Percentiles rank a stretch among this genome's conserved stretches.
Conservation (phyloP, 2,329 filamentous ascomycete species). For the Alternaria alternata region DNA sequence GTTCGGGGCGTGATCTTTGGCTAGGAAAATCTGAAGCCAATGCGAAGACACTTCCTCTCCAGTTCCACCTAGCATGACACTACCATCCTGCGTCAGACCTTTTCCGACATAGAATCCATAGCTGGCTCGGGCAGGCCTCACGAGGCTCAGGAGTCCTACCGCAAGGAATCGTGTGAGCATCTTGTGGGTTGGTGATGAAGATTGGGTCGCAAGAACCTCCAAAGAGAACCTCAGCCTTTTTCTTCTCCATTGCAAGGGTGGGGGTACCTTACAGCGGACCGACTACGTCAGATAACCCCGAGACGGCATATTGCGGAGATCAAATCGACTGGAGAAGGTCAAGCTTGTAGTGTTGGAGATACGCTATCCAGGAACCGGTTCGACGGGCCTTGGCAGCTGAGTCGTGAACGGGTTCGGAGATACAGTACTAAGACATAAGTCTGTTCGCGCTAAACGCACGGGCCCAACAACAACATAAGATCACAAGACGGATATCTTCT, state of each 20-base stretch:
- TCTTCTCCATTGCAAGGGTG: slow-evolving; percentile 5
- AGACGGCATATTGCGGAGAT: slow-evolving; percentile 3
- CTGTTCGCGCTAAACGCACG: too few relatives aligned
- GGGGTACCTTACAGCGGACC: slow-evolving; percentile 1
- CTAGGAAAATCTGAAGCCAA: slow-evolving; percentile 58
- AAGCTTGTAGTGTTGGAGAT: slow-evolving; percentile 5
- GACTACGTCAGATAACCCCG: slow-evolving; percentile 3
- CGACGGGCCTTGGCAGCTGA: slow-evolving; percentile 5
- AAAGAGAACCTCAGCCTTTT: neutral
- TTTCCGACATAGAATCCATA: slow-evolving; percentile 61
- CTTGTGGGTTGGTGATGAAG: neutral
- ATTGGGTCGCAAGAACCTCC: neutral
- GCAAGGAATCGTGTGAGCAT: slow-evolving; percentile 15
- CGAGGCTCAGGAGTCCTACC: slow-evolving; percentile 17
- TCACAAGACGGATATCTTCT: too few relatives aligned
- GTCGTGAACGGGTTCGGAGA: slow-evolving; percentile 3
- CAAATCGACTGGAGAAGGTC: neutral
- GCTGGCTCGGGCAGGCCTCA: slow-evolving; percentile 45
- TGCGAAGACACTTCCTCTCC: slow-evolving; percentile 59
- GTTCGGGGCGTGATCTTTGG: slow-evolving; percentile 52
- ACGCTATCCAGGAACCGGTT: slow-evolving; percentile 12
- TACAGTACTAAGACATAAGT: too few relatives aligned
- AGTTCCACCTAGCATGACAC: slow-evolving; percentile 57
- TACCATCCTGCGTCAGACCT: slow-evolving; percentile 54
- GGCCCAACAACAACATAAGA: too few relatives aligned